Base-by-base conservation (phyloP, 176 grass and related monocot genomes). In the Phoenix dactylifera region DNA sequence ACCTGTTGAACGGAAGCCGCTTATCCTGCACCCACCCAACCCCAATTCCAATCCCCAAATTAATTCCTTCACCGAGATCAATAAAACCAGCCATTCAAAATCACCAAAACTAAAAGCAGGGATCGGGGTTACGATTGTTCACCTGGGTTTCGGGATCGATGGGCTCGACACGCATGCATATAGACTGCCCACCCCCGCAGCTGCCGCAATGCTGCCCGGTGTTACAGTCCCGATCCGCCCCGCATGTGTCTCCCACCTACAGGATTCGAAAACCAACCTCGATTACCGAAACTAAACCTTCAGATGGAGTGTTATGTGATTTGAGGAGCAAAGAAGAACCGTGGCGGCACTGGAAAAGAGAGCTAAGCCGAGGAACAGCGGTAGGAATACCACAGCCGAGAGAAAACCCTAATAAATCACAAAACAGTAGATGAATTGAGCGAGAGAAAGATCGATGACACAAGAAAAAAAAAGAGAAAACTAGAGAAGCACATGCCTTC, bases 1-100 rank as follows among this genome's bases (percentile, higher is more conserved):
- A 97, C 35, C 15, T 57, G 63, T 97, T 91, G 72, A 97, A 97
- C 6, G 84, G 58, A 5, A 97, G 54, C 0, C 16, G 66, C 3
- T 72, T 77, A 1, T 76, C 74, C 80, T 89, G 66, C 24, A 10
- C 25, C 17, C 12, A 44, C 35, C 20, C 20, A 28, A 0, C 16
- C 28, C 65, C 56, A 54, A 60, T 29, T 26, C 15, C 22, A 52
- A 54, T 15, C 6, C 24, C 35, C 10, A 44, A 44, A 44, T 44
- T 2, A 44, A 44, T 44, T 44, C 35, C 10, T 44, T 44, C 35
- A 12, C 35, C 7, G 7, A 10, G 35, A 44, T 44, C 35, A 44
- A 44, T 9, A 12, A 44, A 44, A 44, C 35, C 12, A 44, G 35
- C 35, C 35, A 44, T 44, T 44, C 35, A 44, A 44, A 12, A 5